Base-by-base conservation (phyloP, 2,329 filamentous ascomycete species). In the Plectosphaerella cucumerina region DNA sequence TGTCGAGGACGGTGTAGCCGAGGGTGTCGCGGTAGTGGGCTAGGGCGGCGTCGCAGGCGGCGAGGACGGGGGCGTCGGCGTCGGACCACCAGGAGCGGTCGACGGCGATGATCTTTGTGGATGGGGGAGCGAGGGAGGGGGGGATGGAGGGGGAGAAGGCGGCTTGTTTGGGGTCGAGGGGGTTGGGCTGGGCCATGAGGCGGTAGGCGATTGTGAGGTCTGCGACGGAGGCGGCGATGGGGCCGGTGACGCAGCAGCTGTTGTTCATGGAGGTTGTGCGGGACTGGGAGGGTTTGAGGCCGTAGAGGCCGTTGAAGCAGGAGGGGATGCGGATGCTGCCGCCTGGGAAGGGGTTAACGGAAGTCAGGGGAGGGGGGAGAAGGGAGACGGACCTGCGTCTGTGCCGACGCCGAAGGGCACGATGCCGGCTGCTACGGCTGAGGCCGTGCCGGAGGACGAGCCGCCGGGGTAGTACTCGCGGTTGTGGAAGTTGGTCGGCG, bases 131-230 rank as follows among this genome's bases (percentile, higher is more conserved):
- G 1, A 72, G 68, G 6, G 60, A 59, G 0, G 72, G 70, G 4
- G 78, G 70, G 8, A 71, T 57, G 14, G 81, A 82, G 4, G 82
- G 75, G 0, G 80, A 78, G 65, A 95, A 94, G 14, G 76, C 70
- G 8, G 78, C 69, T 17, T 87, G 86, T 8, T 77, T 68, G 0
- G 77, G 72, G 51, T 57, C 55, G 63, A 86, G 78, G 0, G 85
- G 81, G 60, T 96, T 80, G 0, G 90, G 87, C 48, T 83, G 78
- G 2, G 88, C 80, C 79, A 95, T 90, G 59, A 89, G 65, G 47
- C 89, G 84, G 71, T 94, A 97, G n/a, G 88, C 86, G 48, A 91
- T 76, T 54, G 87, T 86, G 6, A 97, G 80, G 61, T 96, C 92
- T 34, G 84, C 75, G 55, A 88, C 88, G 50, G 80, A 93, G 45